These are phyloP conservation scores for Leccinum aurantiacum DNA, from an alignment of 768 basidiomycete genomes.

Conservation along the genomic window DNA sequence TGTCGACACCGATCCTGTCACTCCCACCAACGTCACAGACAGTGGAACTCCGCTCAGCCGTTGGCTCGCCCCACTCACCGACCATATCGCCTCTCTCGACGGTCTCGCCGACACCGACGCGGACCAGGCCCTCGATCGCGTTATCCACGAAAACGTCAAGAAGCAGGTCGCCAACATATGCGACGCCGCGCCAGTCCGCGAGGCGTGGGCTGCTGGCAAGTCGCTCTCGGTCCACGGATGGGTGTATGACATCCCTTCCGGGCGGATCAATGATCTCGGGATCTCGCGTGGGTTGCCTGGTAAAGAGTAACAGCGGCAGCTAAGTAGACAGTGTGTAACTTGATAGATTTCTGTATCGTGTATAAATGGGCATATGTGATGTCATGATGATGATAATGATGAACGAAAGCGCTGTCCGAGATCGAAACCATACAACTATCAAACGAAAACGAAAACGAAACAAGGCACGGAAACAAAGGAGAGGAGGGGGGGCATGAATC, in stretches of 20 bases:
- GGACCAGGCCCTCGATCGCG: conserved; percentile 40
- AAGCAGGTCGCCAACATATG: conserved; percentile 53
- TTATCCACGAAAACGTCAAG: conserved; percentile 63
- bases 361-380: background rate
- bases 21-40: background rate
- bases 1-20: too few species aligned
- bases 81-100: conserved; percentile 43
- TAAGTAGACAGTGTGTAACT: background rate
- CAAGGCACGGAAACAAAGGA: background rate
- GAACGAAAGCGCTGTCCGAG: conserved; percentile 13
- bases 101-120: conserved; percentile 37
- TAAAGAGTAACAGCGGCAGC: too few species aligned
- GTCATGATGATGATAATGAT: background rate
- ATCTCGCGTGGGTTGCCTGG: conserved; percentile 34
- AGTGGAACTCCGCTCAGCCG: conserved; percentile 50
- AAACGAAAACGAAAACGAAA: background rate
- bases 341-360: background rate
- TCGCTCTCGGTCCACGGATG: conserved; percentile 66
- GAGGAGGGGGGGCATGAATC: background rate
- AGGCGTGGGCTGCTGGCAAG: conserved; percentile 44
- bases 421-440: conserved; percentile 11
- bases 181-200: conserved; percentile 42
- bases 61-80: conserved; percentile 72
- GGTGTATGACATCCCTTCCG: conserved; percentile 66
- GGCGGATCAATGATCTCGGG: conserved; percentile 58